Evolutionary conservation across 495 filamentous ascomycete genomes (phyloP).

Genomic region (Penicillium atrosanguineum): DNA sequence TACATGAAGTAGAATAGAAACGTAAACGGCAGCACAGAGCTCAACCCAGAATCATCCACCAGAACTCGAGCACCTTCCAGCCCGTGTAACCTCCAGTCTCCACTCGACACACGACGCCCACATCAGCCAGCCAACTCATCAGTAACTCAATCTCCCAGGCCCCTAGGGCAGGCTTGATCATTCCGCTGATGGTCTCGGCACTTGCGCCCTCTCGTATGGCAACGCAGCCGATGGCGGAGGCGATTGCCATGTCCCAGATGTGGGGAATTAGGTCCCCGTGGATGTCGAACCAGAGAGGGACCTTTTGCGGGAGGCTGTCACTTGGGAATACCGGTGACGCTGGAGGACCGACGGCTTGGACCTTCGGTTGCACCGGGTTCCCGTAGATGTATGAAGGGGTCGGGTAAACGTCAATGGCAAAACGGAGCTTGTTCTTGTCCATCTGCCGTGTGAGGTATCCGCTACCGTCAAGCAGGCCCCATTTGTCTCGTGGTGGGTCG

Average conservation of each 20-base stretch:
- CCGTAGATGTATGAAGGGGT: constrained; percentile 58
- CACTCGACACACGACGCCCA: constrained; percentile 40
- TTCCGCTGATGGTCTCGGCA: constrained; percentile 47
- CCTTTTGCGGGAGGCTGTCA: constrained; percentile 29
- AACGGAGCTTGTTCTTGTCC: constrained; percentile 61
- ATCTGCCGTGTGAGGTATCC: constrained; percentile 71
- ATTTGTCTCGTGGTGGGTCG: constrained; percentile 63
- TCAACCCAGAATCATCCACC: constrained; percentile 55
- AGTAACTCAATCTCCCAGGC: constrained; percentile 66
- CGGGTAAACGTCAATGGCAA: constrained; percentile 59
- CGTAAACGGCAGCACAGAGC: background rate
- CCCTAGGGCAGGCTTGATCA: constrained; percentile 60
- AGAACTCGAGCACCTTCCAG: constrained; percentile 62
- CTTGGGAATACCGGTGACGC: constrained; percentile 15
- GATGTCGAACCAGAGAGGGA: constrained; percentile 82
- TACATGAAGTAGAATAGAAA: background rate
- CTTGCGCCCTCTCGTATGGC: constrained; percentile 58
- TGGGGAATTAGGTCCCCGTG: constrained; percentile 57
- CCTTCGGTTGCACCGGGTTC: constrained; percentile 43
- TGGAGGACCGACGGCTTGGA: constrained; percentile 23
- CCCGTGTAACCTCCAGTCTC: constrained; percentile 30
- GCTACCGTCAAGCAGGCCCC: constrained; percentile 63
- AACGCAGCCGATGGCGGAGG: constrained; percentile 56
- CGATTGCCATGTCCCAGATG: constrained; percentile 65
- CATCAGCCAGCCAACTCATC: constrained; percentile 59